Base-by-base conservation (phyloP, 768 basidiomycete species). In the Tricholoma terreum region DNA sequence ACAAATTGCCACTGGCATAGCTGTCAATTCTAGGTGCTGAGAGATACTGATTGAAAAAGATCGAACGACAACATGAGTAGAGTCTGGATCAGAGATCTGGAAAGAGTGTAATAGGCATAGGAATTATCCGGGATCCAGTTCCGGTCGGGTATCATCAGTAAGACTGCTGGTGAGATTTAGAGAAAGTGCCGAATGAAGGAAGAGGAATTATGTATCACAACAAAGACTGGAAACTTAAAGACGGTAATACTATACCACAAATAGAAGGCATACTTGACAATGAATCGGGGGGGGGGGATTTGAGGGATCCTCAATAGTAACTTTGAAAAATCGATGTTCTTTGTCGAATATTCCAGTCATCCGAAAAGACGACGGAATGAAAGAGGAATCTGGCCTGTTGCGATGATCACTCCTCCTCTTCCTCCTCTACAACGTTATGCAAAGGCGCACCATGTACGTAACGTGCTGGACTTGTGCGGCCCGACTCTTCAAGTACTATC, bases 361-460 rank as follows among this genome's bases (percentile, higher is more conserved):
- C 30, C n/a, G 19, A 8, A 31, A 40, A 14, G 38, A 27, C 6
- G 52, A 21, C 36, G n/a, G 30, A 36, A 21, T 33, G 50, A 27
- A 55, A 31, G 48, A 19, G 6, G 52, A 33, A 24, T 19, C 4
- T 43, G 30, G 24, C 31, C 27, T 45, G 14, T 30, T 27, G 10
- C 50, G 4, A 21, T 59, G 31, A 58, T 27, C 57, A 63, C 43
- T 85, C 84, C 63, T 90, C 87, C 59, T 91, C 89, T 57, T 89
- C 86, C 64, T 92, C 90, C 68, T 92, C 92, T 49, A 92, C 21
- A 40, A 94, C 92, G 59, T 93, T 93, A 61, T 92, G 89, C 65
- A 94, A 77, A 27, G 92, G 92, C 7, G 89, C 89, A 22, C 92
- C 92, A 64, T 94, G 92, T 12, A 90, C 69, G 66, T 94, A 94